Base-by-base conservation (phyloP, 306 rosid species). In the Corylus avellana region DNA sequence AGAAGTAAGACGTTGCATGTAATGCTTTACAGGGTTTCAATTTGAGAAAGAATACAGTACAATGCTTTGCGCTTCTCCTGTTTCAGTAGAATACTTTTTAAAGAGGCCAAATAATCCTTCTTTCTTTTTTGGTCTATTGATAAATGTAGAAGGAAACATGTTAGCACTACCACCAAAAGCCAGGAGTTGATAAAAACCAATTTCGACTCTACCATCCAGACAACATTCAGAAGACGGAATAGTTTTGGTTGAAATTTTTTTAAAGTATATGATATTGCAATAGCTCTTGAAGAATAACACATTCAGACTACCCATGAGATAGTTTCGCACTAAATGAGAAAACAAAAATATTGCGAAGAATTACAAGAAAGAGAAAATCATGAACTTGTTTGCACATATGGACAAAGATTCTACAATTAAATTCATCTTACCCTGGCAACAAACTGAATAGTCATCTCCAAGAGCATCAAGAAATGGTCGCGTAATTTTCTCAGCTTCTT, bases 371-470 rank as follows among this genome's bases (percentile, higher is more conserved):
- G 73, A 72, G 57, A 51, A 16, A 18, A 46, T 11, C 47, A 54
- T 11, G 63, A 13, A 79, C 74, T 73, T 17, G 71, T 71, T 71
- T 49, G 55, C 56, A 70, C 50, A 75, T 75, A 71, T 68, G 27
- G 62, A 10, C 56, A 53, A 13, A 55, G 58, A 72, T 50, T 83
- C 55, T 13, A 20, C 29, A 81, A 22, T 16, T 55, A 1, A 74
- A 74, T 72, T 42, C 61, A 74, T 68, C 72, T 42, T 90, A 92
- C 98, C 98, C 79, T 95, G 89, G 87, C 98, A 91, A 86, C 93
- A 90, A 85, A 84, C 84, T 74, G 93, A 88, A 77, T 95, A 95
- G 81, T 87, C 93, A 66, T 95, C 97, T 74, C 94, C 96, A n/a
- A 95, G 93, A 75, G 93, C 92, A 81, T 91, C 94, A 68, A 95